Conservation (phyloP, 768 basidiomycete genomes). For the Dentipellis sp. region DNA sequence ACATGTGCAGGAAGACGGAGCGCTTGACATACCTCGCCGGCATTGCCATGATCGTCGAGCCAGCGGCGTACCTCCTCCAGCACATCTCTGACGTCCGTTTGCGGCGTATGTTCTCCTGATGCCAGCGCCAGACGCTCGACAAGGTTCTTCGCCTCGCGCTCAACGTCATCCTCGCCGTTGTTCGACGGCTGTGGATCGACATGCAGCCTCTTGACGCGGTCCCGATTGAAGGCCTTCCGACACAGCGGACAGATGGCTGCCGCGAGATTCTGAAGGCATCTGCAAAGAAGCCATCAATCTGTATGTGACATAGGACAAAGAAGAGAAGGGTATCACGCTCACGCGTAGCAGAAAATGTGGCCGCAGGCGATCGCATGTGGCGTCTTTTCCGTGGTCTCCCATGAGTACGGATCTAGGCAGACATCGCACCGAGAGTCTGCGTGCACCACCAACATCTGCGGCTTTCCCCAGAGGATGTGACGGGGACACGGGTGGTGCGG, state of each 20-base stretch:
- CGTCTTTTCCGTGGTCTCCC: conserved; percentile 37
- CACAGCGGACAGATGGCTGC: conserved; percentile 58
- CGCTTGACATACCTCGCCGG: too few species aligned
- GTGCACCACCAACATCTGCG: conserved; percentile 50
- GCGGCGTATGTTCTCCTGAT: conserved; percentile 24
- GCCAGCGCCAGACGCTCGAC: conserved; percentile 26
- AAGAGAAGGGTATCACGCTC: conserved; percentile 20
- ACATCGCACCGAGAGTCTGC: conserved; percentile 69
- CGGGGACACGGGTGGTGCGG: too few species aligned
- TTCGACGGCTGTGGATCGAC: conserved; percentile 29
- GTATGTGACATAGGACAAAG: conserved; percentile 1
- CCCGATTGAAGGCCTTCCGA: conserved; percentile 48
- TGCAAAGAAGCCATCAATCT: conserved; percentile 18
- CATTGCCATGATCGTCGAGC: conserved; percentile 22
- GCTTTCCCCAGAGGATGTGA: neutral
- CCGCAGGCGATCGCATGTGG: conserved; percentile 73
- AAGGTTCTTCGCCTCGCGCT: conserved; percentile 16
- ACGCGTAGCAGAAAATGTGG: conserved; percentile 67
- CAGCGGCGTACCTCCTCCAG: conserved; percentile 42
- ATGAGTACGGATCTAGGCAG: conserved; percentile 57
- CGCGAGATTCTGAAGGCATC: conserved; percentile 44
- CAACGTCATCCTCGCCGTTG: conserved; percentile 1
- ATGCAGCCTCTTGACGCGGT: conserved; percentile 57
- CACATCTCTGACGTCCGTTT: conserved; percentile 27
- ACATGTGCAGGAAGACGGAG: too few species aligned